Percentiles rank a stretch among this genome's conserved stretches.
Conservation (phyloP, 352 stramenopile genomes). For the Phytophthora vignae region DNA sequence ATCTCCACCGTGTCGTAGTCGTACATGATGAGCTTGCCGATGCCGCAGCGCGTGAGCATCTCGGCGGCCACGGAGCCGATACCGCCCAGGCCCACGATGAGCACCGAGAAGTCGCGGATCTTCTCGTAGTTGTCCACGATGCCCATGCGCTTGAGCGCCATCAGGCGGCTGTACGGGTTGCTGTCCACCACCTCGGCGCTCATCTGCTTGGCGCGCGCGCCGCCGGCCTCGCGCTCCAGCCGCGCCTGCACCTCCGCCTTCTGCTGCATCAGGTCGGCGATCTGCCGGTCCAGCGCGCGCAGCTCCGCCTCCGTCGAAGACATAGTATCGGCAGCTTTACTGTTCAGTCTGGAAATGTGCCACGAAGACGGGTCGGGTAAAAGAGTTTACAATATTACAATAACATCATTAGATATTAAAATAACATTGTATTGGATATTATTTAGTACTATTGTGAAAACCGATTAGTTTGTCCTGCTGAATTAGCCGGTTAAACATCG, state of each 20-base stretch:
- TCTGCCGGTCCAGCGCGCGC: constrained; percentile 73
- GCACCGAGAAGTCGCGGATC: constrained; percentile 83
- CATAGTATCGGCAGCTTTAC: background rate
- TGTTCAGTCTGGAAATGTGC: constrained; percentile 3
- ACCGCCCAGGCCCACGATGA: constrained; percentile 87
- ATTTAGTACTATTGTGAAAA: too few species aligned
- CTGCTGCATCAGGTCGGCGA: constrained; percentile 78
- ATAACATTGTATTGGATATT: too few species aligned
- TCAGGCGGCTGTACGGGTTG: constrained; percentile 91
- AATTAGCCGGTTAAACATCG: too few species aligned
- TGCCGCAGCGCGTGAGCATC: constrained; percentile 91
- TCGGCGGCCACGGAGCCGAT: constrained; percentile 89
- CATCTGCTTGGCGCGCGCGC: constrained; percentile 58
- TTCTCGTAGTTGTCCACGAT: constrained; percentile 91
- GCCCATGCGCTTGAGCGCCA: constrained; percentile 92
- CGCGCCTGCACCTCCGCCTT: constrained; percentile 63
- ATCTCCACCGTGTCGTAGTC: constrained; percentile 93
- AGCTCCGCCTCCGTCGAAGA: constrained; percentile 51
- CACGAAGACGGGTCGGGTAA: background rate
- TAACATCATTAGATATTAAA: too few species aligned
- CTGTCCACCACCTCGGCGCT: constrained; percentile 84
- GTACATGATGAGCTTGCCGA: constrained; percentile 92
- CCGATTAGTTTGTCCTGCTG: too few species aligned
- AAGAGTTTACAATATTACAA: too few species aligned
- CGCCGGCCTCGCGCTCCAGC: constrained; percentile 53